phyloP scores from a whole-genome alignment of 2,329 filamentous ascomycete genomes.

The Pyricularia pennisetigena region DNA sequence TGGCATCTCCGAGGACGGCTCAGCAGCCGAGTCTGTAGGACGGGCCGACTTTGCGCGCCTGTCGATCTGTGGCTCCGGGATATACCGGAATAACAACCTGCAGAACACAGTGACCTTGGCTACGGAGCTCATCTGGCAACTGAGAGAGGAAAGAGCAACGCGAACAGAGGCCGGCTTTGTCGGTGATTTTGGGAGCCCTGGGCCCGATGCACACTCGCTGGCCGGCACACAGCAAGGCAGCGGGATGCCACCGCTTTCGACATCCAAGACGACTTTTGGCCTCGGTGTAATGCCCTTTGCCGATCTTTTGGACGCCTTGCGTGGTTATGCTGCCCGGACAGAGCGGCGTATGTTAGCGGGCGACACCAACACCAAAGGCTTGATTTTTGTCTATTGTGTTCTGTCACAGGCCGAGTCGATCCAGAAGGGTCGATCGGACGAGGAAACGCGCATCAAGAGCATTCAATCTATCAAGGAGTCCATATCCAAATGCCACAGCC shows the following conservation, averaged over 20 bases:
- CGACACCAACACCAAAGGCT: conserved; percentile 13
- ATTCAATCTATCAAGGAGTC: neutral
- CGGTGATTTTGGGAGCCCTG: neutral
- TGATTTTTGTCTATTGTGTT: conserved; percentile 8
- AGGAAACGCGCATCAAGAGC: neutral
- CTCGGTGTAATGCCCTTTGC: conserved; percentile 16
- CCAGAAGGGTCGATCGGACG: conserved; percentile 4
- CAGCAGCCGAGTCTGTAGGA: conserved; percentile 11
- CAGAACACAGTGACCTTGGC: conserved; percentile 31
- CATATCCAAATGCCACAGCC: neutral
- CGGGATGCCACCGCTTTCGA: neutral
- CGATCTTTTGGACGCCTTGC: neutral
- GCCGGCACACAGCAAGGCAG: neutral
- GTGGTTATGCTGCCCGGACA: neutral
- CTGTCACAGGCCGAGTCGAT: conserved; percentile 11
- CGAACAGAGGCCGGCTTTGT: conserved; percentile 10
- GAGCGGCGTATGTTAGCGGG: conserved; percentile 9
- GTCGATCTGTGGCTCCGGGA: conserved; percentile 27
- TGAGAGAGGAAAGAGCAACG: conserved; percentile 27
- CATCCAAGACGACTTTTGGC: conserved; percentile 12
- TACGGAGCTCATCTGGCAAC: conserved; percentile 34
- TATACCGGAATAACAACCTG: conserved; percentile 30
- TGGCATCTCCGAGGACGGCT: neutral
- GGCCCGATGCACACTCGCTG: neutral
- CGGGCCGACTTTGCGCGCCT: conserved; percentile 26